Base-by-base conservation (phyloP, 2,329 filamentous ascomycete species). In the Fusarium praegraminearum region DNA sequence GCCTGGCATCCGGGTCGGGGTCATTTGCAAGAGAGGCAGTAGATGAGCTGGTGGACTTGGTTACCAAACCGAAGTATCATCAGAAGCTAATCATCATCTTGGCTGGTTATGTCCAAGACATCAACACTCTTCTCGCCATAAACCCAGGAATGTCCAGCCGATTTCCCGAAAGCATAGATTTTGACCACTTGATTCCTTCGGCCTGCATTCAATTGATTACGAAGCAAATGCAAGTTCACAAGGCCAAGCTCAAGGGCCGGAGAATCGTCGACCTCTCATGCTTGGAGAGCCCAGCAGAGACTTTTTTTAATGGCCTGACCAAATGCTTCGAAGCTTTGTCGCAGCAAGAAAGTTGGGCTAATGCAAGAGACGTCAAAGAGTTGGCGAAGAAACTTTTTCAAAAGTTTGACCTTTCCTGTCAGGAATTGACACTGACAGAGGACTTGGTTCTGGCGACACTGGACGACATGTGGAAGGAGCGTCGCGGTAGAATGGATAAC, bases 91-190 rank as follows among this genome's bases (percentile, higher is more conserved):
- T 93, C 40, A 84, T 90, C 36, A 91, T 93, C 36, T 78, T 93
- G 1, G 91, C 91, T 0, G 91, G 91, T 0, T 93, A 93, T 66
- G 86, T 89, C 12, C 71, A 83, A 0, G 88, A 92, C 38, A 92
- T 93, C 60, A 88, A 93, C 69, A 78, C 80, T 0, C 82, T 93
- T 0, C 83, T 93, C 78, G 78, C 80, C 0, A 81, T 84, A 22
- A 93, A 93, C 65, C 83, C 86, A 0, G 90, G 90, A 0, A 78
- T 93, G 18, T 86, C 85, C 0, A 90, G 87, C 40, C 85, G 90
- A 0, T 93, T 93, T 70, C 86, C 88, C 0, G 89, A 90, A 36
- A 81, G 83, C 0, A 75, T 93, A 2, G 77, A 85, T 26, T 93
- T 93, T 74, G 75, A 80, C 0, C 71, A 80, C 3, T 74, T 90